A percentile compares a stretch with the other conserved stretches of the same genome.
Conservation (phyloP, 495 filamentous ascomycete species). For the Lasiosphaeriaceae sp. region DNA sequence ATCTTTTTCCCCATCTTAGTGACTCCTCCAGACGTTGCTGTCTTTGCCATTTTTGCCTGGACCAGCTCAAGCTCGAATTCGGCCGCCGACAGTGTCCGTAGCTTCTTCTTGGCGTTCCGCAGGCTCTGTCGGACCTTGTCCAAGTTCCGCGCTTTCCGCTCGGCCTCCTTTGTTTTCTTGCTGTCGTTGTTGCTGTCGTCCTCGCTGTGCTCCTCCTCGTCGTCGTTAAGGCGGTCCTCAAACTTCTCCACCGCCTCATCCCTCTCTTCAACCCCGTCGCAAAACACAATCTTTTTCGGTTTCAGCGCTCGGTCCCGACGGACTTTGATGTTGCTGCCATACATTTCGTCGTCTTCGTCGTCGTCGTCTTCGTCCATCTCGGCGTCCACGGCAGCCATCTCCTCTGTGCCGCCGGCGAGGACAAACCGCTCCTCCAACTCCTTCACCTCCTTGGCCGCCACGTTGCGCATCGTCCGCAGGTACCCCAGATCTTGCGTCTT, state of each 20-base stretch:
- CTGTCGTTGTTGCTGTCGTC: slow-evolving; percentile 34
- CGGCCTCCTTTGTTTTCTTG: slow-evolving; percentile 43
- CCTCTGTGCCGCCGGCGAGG: slow-evolving; percentile 32
- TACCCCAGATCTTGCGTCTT: slow-evolving; percentile 97
- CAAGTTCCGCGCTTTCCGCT: slow-evolving; percentile 45
- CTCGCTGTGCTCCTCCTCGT: slow-evolving; percentile 4
- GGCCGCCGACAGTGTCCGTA: slow-evolving; percentile 64
- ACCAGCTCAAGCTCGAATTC: slow-evolving; percentile 73
- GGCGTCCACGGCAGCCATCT: too few species aligned
- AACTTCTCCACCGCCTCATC: slow-evolving; percentile 23
- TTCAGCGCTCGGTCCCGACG: slow-evolving; percentile 6
- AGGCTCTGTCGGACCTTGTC: slow-evolving; percentile 48
- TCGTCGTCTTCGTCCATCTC: slow-evolving; percentile 25
- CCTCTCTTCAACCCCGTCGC: slow-evolving; percentile 33
- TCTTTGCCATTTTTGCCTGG: slow-evolving; percentile 63
- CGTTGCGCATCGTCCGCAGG: slow-evolving; percentile 60
- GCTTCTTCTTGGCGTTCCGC: slow-evolving; percentile 61
- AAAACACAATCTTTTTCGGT: slow-evolving; percentile 45
- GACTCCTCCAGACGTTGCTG: slow-evolving; percentile 63
- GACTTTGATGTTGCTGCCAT: background rate
- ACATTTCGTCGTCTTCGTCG: slow-evolving; percentile 21
- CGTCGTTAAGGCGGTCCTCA: slow-evolving; percentile 1
- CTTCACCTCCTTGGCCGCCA: slow-evolving; percentile 42
- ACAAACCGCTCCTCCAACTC: slow-evolving; percentile 42
- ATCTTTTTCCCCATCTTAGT: slow-evolving; percentile 80